Evolutionary conservation across 148 eudicot genomes (phyloP), one percentile per base, ranked within the genome.

Genomic region (Rhododendron henanense): DNA sequence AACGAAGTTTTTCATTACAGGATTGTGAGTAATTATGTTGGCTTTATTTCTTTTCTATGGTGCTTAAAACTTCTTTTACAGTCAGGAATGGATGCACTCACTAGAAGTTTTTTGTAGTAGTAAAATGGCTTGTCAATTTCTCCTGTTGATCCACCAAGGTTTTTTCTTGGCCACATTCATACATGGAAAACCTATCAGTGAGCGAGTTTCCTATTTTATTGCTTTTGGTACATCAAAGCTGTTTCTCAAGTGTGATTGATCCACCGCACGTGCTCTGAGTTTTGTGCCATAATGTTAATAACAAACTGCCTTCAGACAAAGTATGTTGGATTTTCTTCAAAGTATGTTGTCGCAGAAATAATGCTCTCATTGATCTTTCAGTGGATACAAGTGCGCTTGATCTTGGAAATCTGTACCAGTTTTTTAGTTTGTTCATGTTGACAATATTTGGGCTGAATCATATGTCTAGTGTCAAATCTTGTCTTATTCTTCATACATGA

Each of bases 1-100:
- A 88, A 93, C 98, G 82, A 93, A 94, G 85, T 88, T 97, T 77
- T 90, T 89, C 74, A 97, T 97, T 81, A 93, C 95, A 45, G 84
- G 85, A 82, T 80, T 85, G 99, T 97, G 89, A 94, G 98, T 89
- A 77, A 33, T 47, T 74, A 63, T 84, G 79, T 76, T 53, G 65
- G 74, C 67, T 1, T 47, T 10, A 6, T 79, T 47, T 67, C 14
- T 61, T 53, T 35, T 65, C n/a, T 79, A 9, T 53, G 57, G 11
- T 39, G 77, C 79, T 39, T 86, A 35, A 41, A 59, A 37, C 53
- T 37, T 74, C 59, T 73, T 23, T 23, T 2, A 53, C 55, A 53
- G 18, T 53, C 57, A 53, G 57, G 57, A 53, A 53, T 53, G 16
- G 65, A 87, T 85, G 41, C 16, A 47, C 80, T 79, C 73, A 4